phyloP scores from a whole-genome alignment of 352 stramenopile species.

The Pythium coloratum region DNA sequence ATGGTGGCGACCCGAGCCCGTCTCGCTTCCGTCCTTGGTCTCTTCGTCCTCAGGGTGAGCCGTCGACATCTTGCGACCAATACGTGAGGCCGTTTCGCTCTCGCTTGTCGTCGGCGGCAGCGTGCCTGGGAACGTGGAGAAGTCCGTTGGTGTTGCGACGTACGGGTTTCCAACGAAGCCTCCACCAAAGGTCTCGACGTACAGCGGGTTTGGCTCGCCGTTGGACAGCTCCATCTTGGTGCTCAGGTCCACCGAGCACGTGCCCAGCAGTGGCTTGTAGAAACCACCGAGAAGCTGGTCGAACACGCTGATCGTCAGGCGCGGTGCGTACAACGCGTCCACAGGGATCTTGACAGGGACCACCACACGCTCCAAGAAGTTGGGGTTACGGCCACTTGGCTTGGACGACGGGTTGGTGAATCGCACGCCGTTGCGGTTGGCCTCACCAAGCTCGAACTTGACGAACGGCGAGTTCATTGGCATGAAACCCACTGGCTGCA shows the following conservation, averaged over 20 bases:
- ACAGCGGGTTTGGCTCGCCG: slow-evolving; percentile 57
- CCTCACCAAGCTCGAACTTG: slow-evolving; percentile 83
- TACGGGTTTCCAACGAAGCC: slow-evolving; percentile 57
- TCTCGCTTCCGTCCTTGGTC: slow-evolving; percentile 11
- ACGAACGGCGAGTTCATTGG: slow-evolving; percentile 83
- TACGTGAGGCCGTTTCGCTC: neutral
- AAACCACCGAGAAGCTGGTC: slow-evolving; percentile 85
- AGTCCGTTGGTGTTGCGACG: slow-evolving; percentile 55
- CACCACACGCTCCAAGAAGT: slow-evolving; percentile 87
- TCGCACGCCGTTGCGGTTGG: slow-evolving; percentile 55
- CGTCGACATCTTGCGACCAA: slow-evolving; percentile 1
- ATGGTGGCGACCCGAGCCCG: neutral
- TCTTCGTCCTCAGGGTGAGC: slow-evolving; percentile 7
- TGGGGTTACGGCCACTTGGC: slow-evolving; percentile 78
- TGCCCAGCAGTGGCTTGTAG: slow-evolving; percentile 77
- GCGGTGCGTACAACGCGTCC: slow-evolving; percentile 81
- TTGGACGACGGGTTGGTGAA: slow-evolving; percentile 79
- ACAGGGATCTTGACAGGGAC: slow-evolving; percentile 83
- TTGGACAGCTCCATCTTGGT: slow-evolving; percentile 76
- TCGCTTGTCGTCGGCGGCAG: slow-evolving; percentile 17
- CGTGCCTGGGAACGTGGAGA: slow-evolving; percentile 56
- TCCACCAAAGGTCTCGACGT: slow-evolving; percentile 40
- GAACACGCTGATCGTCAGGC: slow-evolving; percentile 84
- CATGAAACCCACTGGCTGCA: slow-evolving; percentile 82
- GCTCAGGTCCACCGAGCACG: slow-evolving; percentile 70